Evolutionary conservation across 2,329 filamentous ascomycete species (phyloP), one percentile per base, ranked within the genome.

Genomic region (Paradendryphiella salina): DNA sequence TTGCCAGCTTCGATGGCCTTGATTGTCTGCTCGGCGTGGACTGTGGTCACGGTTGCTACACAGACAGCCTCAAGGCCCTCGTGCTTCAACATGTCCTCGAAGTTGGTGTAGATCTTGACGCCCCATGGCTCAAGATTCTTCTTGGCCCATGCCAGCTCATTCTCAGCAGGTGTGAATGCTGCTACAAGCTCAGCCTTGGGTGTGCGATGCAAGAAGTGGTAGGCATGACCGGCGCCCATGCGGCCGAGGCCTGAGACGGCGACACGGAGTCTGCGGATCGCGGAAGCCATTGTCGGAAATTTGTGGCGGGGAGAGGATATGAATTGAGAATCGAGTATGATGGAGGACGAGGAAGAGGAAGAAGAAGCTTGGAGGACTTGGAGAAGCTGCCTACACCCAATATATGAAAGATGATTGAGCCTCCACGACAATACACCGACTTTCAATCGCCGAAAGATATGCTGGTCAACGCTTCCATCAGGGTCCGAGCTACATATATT

Each of bases 11-110:
- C 66, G 43, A 85, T 83, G 9, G 81, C 81, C 57, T 79, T 77
- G 61, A 83, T 80, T 1, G 82, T 77, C 57, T 85, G 79, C 56
- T 82, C 75, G 0, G 82, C 82, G 57, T 85, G 83, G 10, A 79
- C 78, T 1, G 77, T 82, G 0, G 80, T 80, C 10, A 80, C 81
- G 0, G 76, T 80, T 1, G 80, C 79, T 21, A 85, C 72, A 17
- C 83, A 77, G 2, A 84, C 79, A 1, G 82, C 82, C 61, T 82
- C 75, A 1, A 84, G 67, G 10, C 79, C 80, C 53, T 77, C 73
- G 52, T 83, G 79, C 67, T 77, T 75, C 44, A 84, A 73, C 80
- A 85, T 81, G 51, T 81, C 76, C 39, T 82, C 80, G 60, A 78
- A 84, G 66, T 81, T 72, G 46, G 70, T 73, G 71, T 83, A 84